These are phyloP conservation scores for Leccinum sublutescens DNA, from an alignment of 768 basidiomycete genomes.

Conservation along the genomic window DNA sequence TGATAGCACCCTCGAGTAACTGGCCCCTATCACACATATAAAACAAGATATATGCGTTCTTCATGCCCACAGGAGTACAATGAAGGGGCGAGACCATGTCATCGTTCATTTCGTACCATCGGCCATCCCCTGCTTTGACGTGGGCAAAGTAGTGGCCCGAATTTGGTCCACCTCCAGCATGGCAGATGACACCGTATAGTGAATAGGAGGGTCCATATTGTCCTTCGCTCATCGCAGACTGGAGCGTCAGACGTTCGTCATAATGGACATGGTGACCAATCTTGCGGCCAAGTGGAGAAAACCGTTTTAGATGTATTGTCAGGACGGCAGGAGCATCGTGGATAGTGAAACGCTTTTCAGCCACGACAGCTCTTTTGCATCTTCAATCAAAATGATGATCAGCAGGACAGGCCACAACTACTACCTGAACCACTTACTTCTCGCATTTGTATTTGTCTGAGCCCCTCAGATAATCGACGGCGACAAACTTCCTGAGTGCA, in stretches of 20 bases:
- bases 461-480: slow-evolving; percentile 79
- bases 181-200: slow-evolving; percentile 89
- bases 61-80: slow-evolving; percentile 54
- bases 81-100: slow-evolving; percentile 55
- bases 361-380: slow-evolving; percentile 88
- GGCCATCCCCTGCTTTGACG: slow-evolving; percentile 64
- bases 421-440: slow-evolving; percentile 60
- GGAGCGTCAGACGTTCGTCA: slow-evolving; percentile 67
- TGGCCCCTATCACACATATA: slow-evolving; percentile 84
- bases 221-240: slow-evolving; percentile 80
- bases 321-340: slow-evolving; percentile 85
- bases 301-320: slow-evolving; percentile 93
- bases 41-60: slow-evolving; percentile 91
- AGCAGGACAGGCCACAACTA: not conserved
- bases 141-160: slow-evolving; percentile 94
- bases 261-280: slow-evolving; percentile 77
- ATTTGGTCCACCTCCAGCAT: slow-evolving; percentile 90
- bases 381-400: slow-evolving; percentile 39
- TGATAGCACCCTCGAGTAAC: slow-evolving; percentile 61
- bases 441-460: slow-evolving; percentile 98
- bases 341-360: slow-evolving; percentile 87
- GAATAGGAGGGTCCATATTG: slow-evolving; percentile 77
- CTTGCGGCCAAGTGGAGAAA: slow-evolving; percentile 88
- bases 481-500: slow-evolving; percentile 77
- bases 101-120: slow-evolving; percentile 96